These are phyloP conservation scores for Brasenia schreberi DNA, from an alignment of 164 flowering plant species.

Conservation along the genomic window DNA sequence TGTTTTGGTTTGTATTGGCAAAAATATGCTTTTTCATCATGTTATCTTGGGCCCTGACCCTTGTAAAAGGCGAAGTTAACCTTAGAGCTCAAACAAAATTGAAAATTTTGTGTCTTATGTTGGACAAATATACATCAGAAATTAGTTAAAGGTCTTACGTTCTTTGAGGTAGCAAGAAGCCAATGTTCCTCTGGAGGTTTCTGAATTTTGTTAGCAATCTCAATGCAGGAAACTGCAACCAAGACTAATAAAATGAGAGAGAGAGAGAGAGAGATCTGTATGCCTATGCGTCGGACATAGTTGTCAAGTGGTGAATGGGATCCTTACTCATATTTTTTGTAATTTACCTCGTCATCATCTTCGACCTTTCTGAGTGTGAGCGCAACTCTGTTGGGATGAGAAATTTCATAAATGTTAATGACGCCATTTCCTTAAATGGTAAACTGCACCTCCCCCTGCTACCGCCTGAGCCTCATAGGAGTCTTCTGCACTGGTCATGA, in stretches of 20 bases:
- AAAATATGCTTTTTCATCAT: background rate
- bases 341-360: too few relatives aligned
- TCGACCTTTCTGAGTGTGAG: too few relatives aligned
- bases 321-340: too few relatives aligned
- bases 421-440: background rate
- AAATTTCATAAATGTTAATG: too few relatives aligned
- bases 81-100: background rate
- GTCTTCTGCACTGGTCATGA: too few relatives aligned
- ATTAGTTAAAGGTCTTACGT: background rate
- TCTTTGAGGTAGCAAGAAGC: background rate
- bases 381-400: too few relatives aligned
- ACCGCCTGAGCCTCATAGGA: too few relatives aligned
- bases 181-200: background rate
- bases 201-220: background rate
- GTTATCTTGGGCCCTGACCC: background rate
- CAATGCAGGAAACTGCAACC: background rate
- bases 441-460: too few relatives aligned
- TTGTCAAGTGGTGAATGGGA: too few relatives aligned
- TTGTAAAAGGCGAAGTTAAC: background rate
- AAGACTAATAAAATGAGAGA: background rate
- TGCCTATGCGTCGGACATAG: background rate
- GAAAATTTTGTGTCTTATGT: background rate
- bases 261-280: background rate
- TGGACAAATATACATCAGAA: background rate
- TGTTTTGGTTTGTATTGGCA: background rate